Evolutionary conservation across 306 rosid species (phyloP), one percentile per base, ranked within the genome.

Genomic region (Castanopsis chinensis): DNA sequence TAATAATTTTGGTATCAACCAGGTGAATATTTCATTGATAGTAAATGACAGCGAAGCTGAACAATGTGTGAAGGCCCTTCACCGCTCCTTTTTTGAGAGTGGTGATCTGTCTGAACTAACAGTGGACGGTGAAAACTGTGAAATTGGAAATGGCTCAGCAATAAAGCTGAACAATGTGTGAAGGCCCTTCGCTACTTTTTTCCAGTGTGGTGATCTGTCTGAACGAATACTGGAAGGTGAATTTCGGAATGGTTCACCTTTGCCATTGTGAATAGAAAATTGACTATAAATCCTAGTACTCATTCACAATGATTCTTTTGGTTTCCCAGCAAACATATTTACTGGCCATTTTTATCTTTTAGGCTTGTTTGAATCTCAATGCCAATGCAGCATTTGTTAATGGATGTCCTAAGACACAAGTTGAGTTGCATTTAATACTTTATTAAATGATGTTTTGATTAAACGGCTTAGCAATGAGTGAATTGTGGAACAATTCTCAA

Each of bases 21-120:
- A 94, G 97, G 98, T 94, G 58, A 94, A 94, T 80, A 92, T 94
- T 85, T 94, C 97, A 4, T 88, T 94, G 88, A 89, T 94, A 2
- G 97, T 94, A 76, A 91, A 94, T 35, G 95, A 94, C 87, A 56
- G 78, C 37, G 98, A 94, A 81, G 92, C 98, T 4, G 98, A 90
- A 79, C 90, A 87, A 82, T 92, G 94, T 74, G 98, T 92, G 18
- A 76, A 90, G 82, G 89, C 98, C 73, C 95, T 94, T 58, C 97
- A 94, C 80, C 84, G 78, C 54, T 72, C 94, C 59, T 92, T 94
- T 83, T 93, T 93, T 74, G 95, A 84, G 86, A 80, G 79, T 6
- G 83, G 77, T 58, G 41, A 55, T 49, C 72, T 69, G 53, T 1
- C 88, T 25, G 88, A 88, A 51, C 73, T 92, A 74, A 49, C 17